Evolutionary conservation across 2,329 filamentous ascomycete genomes (phyloP).

Genomic region (Aspergillaceae sp.): DNA sequence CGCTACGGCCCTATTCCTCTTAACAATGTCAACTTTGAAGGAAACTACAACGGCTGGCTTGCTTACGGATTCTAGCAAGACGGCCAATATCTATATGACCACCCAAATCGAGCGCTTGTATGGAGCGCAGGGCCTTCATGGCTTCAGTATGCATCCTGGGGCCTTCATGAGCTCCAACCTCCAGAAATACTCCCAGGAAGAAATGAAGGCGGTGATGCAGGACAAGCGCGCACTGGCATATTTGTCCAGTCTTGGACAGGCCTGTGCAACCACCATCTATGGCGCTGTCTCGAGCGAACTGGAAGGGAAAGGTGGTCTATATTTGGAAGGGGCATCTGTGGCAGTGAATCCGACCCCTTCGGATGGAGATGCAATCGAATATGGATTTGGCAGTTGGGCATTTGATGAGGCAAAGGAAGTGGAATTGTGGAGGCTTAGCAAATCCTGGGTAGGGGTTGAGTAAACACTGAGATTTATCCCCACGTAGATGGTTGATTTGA

Average conservation of each 20-base stretch:
- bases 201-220: not conserved
- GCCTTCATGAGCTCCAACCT: conserved; percentile 5
- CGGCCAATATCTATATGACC: conserved; percentile 44
- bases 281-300: conserved; percentile 19
- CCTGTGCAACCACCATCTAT: conserved; percentile 20
- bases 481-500: not conserved
- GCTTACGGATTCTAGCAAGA: conserved; percentile 45
- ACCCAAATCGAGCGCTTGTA: conserved; percentile 46
- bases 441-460: not conserved
- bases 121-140: conserved; percentile 37
- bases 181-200: conserved; percentile 1
- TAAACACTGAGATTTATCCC: not conserved
- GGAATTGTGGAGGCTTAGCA: conserved; percentile 2
- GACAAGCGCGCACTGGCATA: not conserved
- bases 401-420: conserved; percentile 6
- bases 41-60: conserved; percentile 24
- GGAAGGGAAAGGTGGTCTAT: conserved; percentile 19
- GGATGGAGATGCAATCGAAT: not conserved
- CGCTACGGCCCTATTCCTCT: conserved; percentile 20
- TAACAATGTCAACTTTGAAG: conserved; percentile 35
- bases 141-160: conserved; percentile 41
- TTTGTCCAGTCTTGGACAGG: conserved; percentile 14
- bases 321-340: conserved; percentile 7
- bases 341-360: not conserved
- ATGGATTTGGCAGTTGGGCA: conserved; percentile 10